Conservation (phyloP, 352 stramenopile species). For the Pythium dissotocum region DNA sequence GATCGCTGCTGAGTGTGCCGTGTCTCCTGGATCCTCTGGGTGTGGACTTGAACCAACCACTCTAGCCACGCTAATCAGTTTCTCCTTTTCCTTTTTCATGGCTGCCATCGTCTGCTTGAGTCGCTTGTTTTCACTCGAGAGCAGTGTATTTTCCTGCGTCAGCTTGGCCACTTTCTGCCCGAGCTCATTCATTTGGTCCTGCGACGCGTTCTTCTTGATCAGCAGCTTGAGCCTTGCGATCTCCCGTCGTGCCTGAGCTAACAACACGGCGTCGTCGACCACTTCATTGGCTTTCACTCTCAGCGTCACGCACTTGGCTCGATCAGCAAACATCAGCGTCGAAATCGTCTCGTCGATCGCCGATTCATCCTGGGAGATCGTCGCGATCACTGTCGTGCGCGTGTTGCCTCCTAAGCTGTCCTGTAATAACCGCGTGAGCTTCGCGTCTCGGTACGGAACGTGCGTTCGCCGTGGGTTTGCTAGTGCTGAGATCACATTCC, state of each 20-base stretch:
- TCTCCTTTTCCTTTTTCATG: slow-evolving; percentile 14
- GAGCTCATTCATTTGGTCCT: slow-evolving; percentile 38
- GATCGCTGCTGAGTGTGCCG: neutral
- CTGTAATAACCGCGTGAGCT: slow-evolving; percentile 94
- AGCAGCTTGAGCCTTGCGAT: slow-evolving; percentile 63
- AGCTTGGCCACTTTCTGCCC: slow-evolving; percentile 43
- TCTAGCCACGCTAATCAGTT: neutral
- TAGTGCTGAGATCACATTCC: slow-evolving; percentile 88
- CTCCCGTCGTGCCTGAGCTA: slow-evolving; percentile 71
- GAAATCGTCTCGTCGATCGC: slow-evolving; percentile 90
- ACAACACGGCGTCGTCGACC: slow-evolving; percentile 76
- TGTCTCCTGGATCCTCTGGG: neutral
- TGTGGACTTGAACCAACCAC: neutral
- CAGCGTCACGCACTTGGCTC: slow-evolving; percentile 75
- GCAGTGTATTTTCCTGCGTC: slow-evolving; percentile 36
- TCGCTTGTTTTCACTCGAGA: slow-evolving; percentile 54
- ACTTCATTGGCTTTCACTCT: slow-evolving; percentile 82
- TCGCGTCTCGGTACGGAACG: slow-evolving; percentile 97
- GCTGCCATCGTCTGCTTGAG: slow-evolving; percentile 29
- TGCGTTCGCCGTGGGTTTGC: slow-evolving; percentile 70
- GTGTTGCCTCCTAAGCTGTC: slow-evolving; percentile 87
- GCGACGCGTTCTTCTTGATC: slow-evolving; percentile 46
- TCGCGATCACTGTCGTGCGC: slow-evolving; percentile 88
- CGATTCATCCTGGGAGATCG: slow-evolving; percentile 75
- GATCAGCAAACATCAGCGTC: slow-evolving; percentile 89